Evolutionary conservation across 1,284 basidiomycete genomes (phyloP).

Genomic region (Papiliotrema fonsecae): DNA sequence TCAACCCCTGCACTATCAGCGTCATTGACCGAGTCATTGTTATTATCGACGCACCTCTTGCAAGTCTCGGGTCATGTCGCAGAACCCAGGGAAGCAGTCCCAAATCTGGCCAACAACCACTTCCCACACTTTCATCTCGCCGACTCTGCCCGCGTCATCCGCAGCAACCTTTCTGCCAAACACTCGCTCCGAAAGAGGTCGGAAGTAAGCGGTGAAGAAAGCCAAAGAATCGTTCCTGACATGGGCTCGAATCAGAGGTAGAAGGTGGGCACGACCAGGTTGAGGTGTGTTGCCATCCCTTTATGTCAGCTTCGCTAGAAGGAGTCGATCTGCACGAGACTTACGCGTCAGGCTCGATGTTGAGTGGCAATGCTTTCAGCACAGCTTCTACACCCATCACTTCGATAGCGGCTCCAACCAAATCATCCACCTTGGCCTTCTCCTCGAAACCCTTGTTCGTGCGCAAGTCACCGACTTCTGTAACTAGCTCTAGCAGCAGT

Average conservation of each 20-base stretch:
- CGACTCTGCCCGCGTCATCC: constrained; percentile 62
- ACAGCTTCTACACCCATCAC: constrained; percentile 80
- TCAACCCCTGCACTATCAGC: constrained; percentile 56
- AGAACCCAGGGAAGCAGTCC: constrained; percentile 60
- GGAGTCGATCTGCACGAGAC: constrained; percentile 32
- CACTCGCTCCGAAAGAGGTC: constrained; percentile 88
- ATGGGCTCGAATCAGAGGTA: constrained; percentile 78
- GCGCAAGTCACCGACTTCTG: constrained; percentile 69
- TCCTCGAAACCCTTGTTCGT: constrained; percentile 79
- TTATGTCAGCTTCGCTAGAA: not conserved
- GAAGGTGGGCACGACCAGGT: constrained; percentile 73
- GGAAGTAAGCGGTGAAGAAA: constrained; percentile 86
- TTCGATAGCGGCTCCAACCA: constrained; percentile 75
- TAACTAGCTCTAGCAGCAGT: constrained; percentile 69
- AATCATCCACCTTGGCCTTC: constrained; percentile 80
- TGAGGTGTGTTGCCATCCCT: constrained; percentile 40
- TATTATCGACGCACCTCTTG: constrained; percentile 26
- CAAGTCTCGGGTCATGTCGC: constrained; percentile 80
- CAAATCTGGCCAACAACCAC: constrained; percentile 90
- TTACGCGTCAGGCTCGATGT: constrained; percentile 77
- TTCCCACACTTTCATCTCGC: constrained; percentile 91
- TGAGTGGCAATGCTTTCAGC: constrained; percentile 73
- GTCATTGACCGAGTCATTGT: constrained; percentile 1
- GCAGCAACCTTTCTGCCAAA: constrained; percentile 77
- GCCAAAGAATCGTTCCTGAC: constrained; percentile 72